Evolutionary conservation across 768 basidiomycete genomes (phyloP).

Genomic region (Mycena indigotica): DNA sequence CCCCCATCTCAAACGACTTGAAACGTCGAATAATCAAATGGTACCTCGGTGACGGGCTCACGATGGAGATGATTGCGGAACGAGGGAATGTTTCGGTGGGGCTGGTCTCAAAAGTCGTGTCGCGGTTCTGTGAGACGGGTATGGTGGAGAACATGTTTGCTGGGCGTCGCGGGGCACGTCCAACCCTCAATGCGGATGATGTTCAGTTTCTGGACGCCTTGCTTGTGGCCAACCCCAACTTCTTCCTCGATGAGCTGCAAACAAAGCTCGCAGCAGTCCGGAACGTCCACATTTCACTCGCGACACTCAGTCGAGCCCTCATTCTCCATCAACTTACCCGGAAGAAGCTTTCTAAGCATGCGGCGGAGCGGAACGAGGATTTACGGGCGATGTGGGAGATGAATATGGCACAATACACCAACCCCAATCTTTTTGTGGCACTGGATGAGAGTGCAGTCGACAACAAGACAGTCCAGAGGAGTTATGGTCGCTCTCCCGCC

Average conservation of each 20-base stretch:
- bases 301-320: conserved; percentile 20
- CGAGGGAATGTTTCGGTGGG: too few species aligned
- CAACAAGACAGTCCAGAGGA: conserved; percentile 23
- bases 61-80: too few species aligned
- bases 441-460: conserved; percentile 34
- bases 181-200: background rate
- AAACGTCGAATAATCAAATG: too few species aligned
- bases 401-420: conserved; percentile 16
- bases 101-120: too few species aligned
- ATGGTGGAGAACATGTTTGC: too few species aligned
- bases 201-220: background rate
- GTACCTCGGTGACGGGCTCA: too few species aligned
- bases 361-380: conserved; percentile 21
- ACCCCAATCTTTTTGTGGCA: conserved; percentile 21
- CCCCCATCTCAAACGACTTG: too few species aligned
- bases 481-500: conserved; percentile 19
- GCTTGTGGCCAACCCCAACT: conserved; percentile 19
- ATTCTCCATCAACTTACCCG: conserved; percentile 6
- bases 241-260: conserved; percentile 27
- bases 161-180: too few species aligned
- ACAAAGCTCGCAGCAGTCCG: conserved; percentile 9
- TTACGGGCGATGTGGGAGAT: conserved; percentile 26
- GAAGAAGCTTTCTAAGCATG: conserved; percentile 14
- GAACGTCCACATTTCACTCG: conserved; percentile 17
- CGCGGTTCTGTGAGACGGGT: too few species aligned